These are phyloP conservation scores for Mallotus nudiflorus DNA, from an alignment of 345 rosid species.

Conservation along the genomic window DNA sequence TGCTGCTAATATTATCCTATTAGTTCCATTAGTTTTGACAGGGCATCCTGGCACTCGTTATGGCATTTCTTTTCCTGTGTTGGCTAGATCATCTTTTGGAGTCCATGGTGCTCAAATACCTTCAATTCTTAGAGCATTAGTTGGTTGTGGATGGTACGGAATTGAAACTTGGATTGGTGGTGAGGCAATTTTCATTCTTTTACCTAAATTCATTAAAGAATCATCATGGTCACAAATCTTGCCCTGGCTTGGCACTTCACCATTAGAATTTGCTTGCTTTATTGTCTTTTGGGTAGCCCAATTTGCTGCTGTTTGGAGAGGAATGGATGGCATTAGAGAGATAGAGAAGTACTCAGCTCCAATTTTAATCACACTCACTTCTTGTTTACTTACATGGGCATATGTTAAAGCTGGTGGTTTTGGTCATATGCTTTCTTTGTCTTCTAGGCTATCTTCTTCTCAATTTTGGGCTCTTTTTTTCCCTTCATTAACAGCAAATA, in stretches of 20 bases:
- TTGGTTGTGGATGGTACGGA: conserved; percentile 98
- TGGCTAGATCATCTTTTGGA: conserved; percentile 84
- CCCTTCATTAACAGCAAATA: conserved; percentile 91
- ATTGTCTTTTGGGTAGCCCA: conserved; percentile 79
- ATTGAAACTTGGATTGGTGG: conserved; percentile 99
- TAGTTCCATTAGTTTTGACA: conserved; percentile 70
- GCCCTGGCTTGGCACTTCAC: conserved; percentile 92
- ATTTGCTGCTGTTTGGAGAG: conserved; percentile 64
- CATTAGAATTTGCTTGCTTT: conserved; percentile 80
- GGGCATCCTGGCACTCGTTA: conserved; percentile 84
- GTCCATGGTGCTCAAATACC: conserved; percentile 85
- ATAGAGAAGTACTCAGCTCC: conserved; percentile 89
- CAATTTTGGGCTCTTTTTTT: conserved; percentile 86
- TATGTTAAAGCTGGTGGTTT: conserved; percentile 80
- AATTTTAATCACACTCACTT: conserved; percentile 61
- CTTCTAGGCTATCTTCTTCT: conserved; percentile 57
- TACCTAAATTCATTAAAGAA: conserved; percentile 51
- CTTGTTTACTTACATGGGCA: conserved; percentile 71
- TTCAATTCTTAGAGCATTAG: conserved; percentile 77
- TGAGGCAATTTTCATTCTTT: conserved; percentile 80
- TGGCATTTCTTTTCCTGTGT: conserved; percentile 85
- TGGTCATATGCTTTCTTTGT: conserved; percentile 62
- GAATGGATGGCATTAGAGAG: conserved; percentile 78
- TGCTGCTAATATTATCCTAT: conserved; percentile 65
- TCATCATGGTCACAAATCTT: conserved; percentile 43